phyloP scores from a whole-genome alignment of 805 yeast genomes.

The Dipodascus albidus region DNA sequence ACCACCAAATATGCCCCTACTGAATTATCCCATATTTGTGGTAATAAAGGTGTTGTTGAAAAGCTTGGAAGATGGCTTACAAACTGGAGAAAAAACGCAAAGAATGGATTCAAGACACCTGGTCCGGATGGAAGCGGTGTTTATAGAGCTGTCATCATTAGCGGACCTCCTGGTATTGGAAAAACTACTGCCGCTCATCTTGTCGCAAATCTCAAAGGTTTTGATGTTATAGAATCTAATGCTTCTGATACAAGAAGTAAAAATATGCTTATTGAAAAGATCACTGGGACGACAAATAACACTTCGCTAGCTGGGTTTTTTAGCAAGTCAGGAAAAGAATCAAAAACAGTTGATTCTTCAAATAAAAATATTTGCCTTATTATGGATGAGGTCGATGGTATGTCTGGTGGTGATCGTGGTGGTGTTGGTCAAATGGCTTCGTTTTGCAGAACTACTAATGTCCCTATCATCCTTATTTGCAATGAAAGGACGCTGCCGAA shows the following conservation, averaged over 20 bases:
- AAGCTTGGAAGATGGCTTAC: slow-evolving; percentile 63
- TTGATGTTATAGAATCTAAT: slow-evolving; percentile 72
- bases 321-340: slow-evolving; percentile 12
- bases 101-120: slow-evolving; percentile 38
- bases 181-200: slow-evolving; percentile 87
- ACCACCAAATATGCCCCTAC: slow-evolving; percentile 89
- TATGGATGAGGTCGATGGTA: slow-evolving; percentile 99
- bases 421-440: slow-evolving; percentile 93
- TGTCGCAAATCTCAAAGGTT: slow-evolving; percentile 69
- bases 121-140: slow-evolving; percentile 56
- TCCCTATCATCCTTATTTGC: slow-evolving; percentile 88
- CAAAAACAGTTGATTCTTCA: slow-evolving; percentile 24
- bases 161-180: slow-evolving; percentile 94
- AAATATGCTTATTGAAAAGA: slow-evolving; percentile 51
- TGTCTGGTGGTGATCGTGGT: slow-evolving; percentile 98
- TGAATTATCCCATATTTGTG: slow-evolving; percentile 67
- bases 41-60: slow-evolving; percentile 68
- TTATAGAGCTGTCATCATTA: slow-evolving; percentile 73
- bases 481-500: slow-evolving; percentile 88
- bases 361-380: slow-evolving; percentile 63
- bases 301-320: slow-evolving; percentile 77
- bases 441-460: slow-evolving; percentile 71
- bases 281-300: slow-evolving; percentile 65
- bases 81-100: slow-evolving; percentile 57
- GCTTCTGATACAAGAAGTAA: slow-evolving; percentile 87